Percentiles rank a stretch among this genome's conserved stretches.
Evolutionary conservation across 768 basidiomycete species (phyloP).

Genomic region (Pholiota molesta): DNA sequence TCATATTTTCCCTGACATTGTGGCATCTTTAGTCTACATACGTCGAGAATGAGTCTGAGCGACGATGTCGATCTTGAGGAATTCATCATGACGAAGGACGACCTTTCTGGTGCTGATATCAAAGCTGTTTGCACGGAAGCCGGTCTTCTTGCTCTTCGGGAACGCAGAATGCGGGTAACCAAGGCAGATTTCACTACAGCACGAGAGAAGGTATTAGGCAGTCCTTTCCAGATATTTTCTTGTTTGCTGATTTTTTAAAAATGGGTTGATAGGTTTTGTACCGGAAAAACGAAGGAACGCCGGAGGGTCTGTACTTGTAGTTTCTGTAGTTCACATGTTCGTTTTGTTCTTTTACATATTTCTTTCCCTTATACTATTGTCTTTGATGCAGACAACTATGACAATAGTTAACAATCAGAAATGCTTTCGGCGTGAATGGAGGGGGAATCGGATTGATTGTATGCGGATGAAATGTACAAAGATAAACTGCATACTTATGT

Average conservation of each 20-base stretch:
- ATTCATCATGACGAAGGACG: conserved; percentile 94
- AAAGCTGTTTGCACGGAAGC: conserved; percentile 99
- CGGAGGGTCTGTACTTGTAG: conserved; percentile 86
- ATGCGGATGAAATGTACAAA: background rate
- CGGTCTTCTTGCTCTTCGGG: conserved; percentile 92
- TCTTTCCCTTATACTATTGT: background rate
- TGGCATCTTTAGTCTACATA: conserved; percentile 66
- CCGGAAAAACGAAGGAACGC: conserved; percentile 96
- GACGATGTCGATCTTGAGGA: conserved; percentile 95
- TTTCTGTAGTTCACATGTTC: conserved; percentile 3
- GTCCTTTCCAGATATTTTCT: background rate
- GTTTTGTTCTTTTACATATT: conserved; percentile 12
- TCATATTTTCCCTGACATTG: conserved; percentile 7
- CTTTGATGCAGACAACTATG: no score
- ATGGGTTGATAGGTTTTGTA: conserved; percentile 66
- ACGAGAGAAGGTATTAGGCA: conserved; percentile 79
- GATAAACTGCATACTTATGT: background rate
- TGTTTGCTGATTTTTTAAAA: conserved; percentile 8
- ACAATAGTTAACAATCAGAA: background rate
- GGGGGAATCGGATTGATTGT: background rate
- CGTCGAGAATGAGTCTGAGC: conserved; percentile 88
- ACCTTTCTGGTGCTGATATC: conserved; percentile 96
- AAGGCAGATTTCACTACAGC: conserved; percentile 91
- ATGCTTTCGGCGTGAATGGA: background rate
- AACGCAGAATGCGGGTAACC: conserved; percentile 92